Percentiles rank a stretch among this genome's conserved stretches.
Conservation (phyloP, 202 grass and related monocot species). For the Thinopyrum obtusiflorum region DNA sequence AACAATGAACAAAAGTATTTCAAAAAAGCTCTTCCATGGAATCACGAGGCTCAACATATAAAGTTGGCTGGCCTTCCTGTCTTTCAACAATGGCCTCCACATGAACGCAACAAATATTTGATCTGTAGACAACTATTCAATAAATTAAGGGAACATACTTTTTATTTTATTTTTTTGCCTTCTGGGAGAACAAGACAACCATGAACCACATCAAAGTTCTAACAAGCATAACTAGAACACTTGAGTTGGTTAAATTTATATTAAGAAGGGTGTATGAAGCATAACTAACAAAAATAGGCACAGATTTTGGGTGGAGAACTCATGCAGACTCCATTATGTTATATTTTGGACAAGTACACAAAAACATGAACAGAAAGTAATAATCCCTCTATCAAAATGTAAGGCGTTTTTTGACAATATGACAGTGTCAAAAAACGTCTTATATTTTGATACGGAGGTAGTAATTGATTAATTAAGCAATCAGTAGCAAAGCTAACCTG, state of each 20-base stretch:
- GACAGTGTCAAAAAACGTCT: too few species aligned
- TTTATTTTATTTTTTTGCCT: not conserved
- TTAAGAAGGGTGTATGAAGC: slow-evolving; percentile 5
- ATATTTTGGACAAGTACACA: not conserved
- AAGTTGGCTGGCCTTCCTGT: not conserved
- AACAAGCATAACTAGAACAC: not conserved
- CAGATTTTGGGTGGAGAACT: slow-evolving; percentile 2
- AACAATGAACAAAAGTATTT: slow-evolving; percentile 25
- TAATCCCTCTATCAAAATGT: too few species aligned
- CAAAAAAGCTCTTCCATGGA: slow-evolving; percentile 15
- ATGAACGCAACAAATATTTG: not conserved
- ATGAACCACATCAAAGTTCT: slow-evolving; percentile 6
- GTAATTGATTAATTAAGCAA: slow-evolving; percentile 5
- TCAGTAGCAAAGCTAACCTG: slow-evolving; percentile 59
- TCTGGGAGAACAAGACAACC: slow-evolving; percentile 1
- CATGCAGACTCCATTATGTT: not conserved
- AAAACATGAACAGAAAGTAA: slow-evolving; percentile 11
- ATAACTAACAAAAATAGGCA: not conserved
- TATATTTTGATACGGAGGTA: too few species aligned
- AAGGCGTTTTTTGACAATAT: too few species aligned
- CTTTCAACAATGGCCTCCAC: not conserved
- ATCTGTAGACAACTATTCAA: not conserved
- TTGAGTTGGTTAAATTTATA: slow-evolving; percentile 3
- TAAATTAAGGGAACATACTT: not conserved
- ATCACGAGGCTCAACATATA: slow-evolving; percentile 21